Evolutionary conservation across 139 green algal genomes (phyloP).

Genomic region (Ettlia oleoabundans): DNA sequence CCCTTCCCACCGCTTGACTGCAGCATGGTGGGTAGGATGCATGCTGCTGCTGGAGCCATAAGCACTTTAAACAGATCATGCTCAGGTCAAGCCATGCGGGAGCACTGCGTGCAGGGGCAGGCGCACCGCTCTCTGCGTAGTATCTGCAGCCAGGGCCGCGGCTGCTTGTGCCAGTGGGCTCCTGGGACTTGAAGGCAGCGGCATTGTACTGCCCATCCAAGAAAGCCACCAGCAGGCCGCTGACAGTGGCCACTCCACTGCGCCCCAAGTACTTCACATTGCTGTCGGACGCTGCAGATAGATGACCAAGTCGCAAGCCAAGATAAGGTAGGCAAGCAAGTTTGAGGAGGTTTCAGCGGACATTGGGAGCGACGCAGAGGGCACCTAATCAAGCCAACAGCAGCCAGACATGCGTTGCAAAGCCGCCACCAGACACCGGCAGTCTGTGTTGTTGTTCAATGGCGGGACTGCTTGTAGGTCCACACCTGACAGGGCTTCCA

Average conservation of each 20-base stretch:
- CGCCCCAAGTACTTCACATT: slow-evolving; percentile 74
- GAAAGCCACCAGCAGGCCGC: slow-evolving; percentile 79
- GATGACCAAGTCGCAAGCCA: background rate
- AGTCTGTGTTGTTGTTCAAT: background rate
- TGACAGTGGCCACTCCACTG: slow-evolving; percentile 62
- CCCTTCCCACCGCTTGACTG: too few relatives aligned
- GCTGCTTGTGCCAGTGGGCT: background rate
- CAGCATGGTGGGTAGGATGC: too few relatives aligned
- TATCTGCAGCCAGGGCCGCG: slow-evolving; percentile 40
- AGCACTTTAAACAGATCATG: too few relatives aligned
- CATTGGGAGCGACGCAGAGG: too few relatives aligned
- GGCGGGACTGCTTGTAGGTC: too few relatives aligned
- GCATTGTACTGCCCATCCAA: slow-evolving; percentile 79
- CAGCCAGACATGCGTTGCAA: background rate
- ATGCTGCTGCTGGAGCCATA: too few relatives aligned
- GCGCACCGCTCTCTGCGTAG: slow-evolving; percentile 55
- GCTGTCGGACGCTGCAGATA: slow-evolving; percentile 40
- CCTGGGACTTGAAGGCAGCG: slow-evolving; percentile 38
- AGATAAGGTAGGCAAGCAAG: background rate
- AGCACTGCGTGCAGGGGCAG: too few relatives aligned
- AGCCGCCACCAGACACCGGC: background rate
- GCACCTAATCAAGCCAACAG: too few relatives aligned
- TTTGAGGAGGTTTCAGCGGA: background rate
- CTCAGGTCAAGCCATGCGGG: too few relatives aligned
- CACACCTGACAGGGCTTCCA: slow-evolving; percentile 41